A percentile compares a stretch with the other conserved stretches of the same genome.
Evolutionary conservation across 441 rosid genomes (phyloP).

Genomic region (Sinapis alba): DNA sequence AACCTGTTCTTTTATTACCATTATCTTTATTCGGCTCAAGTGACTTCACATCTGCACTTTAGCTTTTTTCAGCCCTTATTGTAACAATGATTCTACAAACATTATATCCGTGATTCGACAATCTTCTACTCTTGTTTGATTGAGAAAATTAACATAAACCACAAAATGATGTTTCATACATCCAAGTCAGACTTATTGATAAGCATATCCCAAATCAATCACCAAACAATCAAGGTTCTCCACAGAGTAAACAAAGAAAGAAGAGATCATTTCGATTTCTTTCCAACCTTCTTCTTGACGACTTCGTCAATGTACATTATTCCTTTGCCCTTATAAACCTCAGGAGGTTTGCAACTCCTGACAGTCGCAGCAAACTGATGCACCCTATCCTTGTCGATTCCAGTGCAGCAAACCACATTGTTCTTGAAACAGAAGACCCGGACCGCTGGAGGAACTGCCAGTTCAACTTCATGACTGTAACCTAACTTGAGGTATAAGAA

Average conservation of each 20-base stretch:
- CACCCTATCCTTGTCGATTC: conserved; percentile 82
- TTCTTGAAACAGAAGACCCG: conserved; percentile 92
- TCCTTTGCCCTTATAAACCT: conserved; percentile 58
- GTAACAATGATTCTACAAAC: background rate
- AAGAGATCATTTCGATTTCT: conserved; percentile 46
- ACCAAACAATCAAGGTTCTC: background rate
- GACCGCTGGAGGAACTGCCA: conserved; percentile 85
- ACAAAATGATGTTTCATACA: conserved; percentile 28
- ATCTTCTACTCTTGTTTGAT: background rate
- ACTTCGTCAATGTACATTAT: conserved; percentile 58
- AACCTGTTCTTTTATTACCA: background rate
- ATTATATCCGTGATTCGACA: background rate
- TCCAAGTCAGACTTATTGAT: conserved; percentile 18
- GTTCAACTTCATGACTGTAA: conserved; percentile 88
- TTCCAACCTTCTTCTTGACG: conserved; percentile 57
- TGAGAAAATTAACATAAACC: conserved; percentile 3
- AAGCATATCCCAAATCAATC: conserved; percentile 16
- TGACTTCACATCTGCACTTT: background rate
- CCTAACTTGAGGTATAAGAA: conserved; percentile 80
- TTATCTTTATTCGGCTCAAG: background rate
- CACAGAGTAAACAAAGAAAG: background rate
- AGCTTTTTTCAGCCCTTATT: background rate
- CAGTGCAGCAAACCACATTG: conserved; percentile 83
- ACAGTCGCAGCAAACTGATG: conserved; percentile 85
- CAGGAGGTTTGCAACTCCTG: conserved; percentile 57